Evolutionary conservation across 345 rosid species (phyloP).

Genomic region (Eucalyptus victrix): DNA sequence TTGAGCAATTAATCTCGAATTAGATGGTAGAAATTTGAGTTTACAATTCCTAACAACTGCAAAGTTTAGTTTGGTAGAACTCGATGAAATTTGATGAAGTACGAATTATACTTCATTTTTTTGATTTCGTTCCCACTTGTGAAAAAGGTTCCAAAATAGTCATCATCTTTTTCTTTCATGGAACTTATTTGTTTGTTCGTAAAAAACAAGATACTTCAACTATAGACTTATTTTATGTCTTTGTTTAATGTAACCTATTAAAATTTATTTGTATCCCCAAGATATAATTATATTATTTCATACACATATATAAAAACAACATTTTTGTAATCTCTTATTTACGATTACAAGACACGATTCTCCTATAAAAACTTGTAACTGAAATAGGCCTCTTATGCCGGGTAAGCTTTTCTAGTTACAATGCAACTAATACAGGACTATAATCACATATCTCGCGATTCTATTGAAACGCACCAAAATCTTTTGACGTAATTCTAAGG

Average conservation of each 20-base stretch:
- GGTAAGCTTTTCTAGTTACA: not conserved
- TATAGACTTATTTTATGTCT: not conserved
- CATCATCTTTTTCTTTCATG: not conserved
- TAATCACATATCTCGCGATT: not conserved
- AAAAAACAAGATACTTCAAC: not conserved
- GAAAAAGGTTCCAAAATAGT: not conserved
- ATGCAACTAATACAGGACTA: not conserved
- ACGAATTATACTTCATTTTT: not conserved
- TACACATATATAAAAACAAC: not conserved
- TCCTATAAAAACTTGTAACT: not conserved
- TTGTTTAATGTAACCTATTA: not conserved
- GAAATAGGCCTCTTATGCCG: not conserved
- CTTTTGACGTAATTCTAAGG: not conserved
- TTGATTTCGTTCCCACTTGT: not conserved
- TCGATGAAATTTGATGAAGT: not conserved
- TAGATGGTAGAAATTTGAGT: not conserved
- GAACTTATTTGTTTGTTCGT: not conserved
- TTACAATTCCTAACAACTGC: not conserved
- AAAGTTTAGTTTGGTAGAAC: not conserved
- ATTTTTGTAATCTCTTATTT: not conserved
- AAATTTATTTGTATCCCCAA: not conserved
- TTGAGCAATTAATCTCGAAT: not conserved
- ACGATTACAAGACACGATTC: not conserved
- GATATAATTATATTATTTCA: not conserved
- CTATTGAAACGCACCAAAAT: not conserved